These are phyloP conservation scores for Quercus robur DNA, from an alignment of 306 rosid species.

Conservation along the genomic window DNA sequence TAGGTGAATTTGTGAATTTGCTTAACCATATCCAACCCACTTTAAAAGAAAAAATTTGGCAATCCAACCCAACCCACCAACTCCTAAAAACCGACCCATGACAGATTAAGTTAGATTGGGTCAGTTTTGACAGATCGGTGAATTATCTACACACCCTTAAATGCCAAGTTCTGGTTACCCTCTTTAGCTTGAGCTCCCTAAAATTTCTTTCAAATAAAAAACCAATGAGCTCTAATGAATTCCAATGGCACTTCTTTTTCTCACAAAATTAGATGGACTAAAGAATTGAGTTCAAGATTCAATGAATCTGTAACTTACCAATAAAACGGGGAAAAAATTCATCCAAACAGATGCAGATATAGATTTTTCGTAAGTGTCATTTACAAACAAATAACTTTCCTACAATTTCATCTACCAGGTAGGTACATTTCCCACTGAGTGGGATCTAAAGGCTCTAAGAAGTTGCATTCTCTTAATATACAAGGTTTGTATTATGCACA, in stretches of 20 bases:
- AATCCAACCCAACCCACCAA: too few relatives aligned
- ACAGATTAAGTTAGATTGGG: too few relatives aligned
- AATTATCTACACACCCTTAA: too few relatives aligned
- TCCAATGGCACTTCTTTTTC: neutral
- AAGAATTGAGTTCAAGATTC: neutral
- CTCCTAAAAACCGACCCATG: too few relatives aligned
- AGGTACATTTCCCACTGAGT: neutral
- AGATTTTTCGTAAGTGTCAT: neutral
- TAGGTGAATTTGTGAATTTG: too few relatives aligned
- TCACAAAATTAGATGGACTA: neutral
- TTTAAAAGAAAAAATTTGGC: too few relatives aligned
- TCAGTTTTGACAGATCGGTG: too few relatives aligned
- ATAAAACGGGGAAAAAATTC: neutral
- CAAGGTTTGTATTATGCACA: slow-evolving; percentile 1
- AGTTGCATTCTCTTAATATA: neutral
- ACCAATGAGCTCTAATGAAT: neutral
- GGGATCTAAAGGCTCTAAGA: slow-evolving; percentile 2
- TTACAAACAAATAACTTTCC: neutral
- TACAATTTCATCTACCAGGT: neutral
- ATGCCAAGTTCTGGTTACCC: too few relatives aligned
- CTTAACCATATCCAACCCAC: too few relatives aligned
- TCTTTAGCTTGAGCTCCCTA: too few relatives aligned
- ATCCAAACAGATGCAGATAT: neutral
- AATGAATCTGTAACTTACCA: neutral
- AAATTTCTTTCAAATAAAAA: neutral